Evolutionary conservation across 768 basidiomycete genomes (phyloP), one percentile per base, ranked within the genome.

Genomic region (Tephrocybe sp.): DNA sequence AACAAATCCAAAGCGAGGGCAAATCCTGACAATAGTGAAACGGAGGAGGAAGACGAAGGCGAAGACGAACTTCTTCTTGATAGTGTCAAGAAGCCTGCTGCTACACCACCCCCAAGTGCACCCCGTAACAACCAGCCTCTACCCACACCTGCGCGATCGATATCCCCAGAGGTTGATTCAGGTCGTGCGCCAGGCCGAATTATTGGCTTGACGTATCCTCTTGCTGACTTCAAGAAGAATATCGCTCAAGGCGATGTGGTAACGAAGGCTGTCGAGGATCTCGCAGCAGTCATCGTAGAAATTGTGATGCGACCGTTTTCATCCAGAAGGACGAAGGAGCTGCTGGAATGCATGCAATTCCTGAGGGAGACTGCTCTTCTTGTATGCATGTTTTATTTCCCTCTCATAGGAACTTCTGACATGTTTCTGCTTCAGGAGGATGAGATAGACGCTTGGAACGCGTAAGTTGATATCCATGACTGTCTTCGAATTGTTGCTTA

Each of bases 391-490:
- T 40, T 9, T 20, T 34, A 37, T 10, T 18, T 46, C 26, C 33
- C 24, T 14, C n/a, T n/a, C 24, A 18, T 23, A 45, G n/a, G 33
- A 8, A 20, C 26, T 54, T 40, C 12, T 39, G 38, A 6, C 28
- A 33, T 17, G 21, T 4, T 34, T 18, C 5, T 48, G 57, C 45
- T 42, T 7, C 18, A 90, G 83, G 88, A 92, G 69, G 88, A 92
- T 65, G 89, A 93, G 65, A 80, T 92, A 32, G 86, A 88, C 39
- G 80, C 79, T 26, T 93, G 90, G 90, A 93, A 93, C 67, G 68
- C 62, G 86, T 87, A 57, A 58, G 80, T 73, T 32, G 40, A 43
- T 12, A 18, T 17, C 47, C 46, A 34, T 24, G 34, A 40, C 44
- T 50, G 14, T 32, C 3, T 43, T 47, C n/a, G 24, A 45, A 20